Conservation (phyloP, 129 eudicot genomes). For the Arctium lappa region DNA sequence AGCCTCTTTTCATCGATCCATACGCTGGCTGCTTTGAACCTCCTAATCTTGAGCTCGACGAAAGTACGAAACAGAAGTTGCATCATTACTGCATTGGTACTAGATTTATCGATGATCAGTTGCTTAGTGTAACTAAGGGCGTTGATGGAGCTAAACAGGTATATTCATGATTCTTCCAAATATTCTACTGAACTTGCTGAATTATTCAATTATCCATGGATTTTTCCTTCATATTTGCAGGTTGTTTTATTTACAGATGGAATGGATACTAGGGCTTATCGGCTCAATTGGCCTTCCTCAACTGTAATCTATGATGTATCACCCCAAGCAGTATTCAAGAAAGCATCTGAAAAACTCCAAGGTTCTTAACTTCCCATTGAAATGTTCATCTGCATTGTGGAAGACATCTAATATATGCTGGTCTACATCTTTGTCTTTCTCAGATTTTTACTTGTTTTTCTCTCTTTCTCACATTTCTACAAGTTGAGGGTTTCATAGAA, state of each 20-base stretch:
- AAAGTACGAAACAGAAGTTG: conserved; percentile 12
- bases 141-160: conserved; percentile 83
- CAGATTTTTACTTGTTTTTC: too few species aligned
- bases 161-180: background rate
- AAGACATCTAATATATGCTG: background rate
- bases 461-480: too few species aligned
- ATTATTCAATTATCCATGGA: conserved; percentile 12
- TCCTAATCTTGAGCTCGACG: conserved; percentile 17
- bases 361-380: conserved; percentile 34
- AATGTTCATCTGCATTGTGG: background rate
- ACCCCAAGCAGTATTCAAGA: conserved; percentile 51
- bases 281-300: conserved; percentile 79
- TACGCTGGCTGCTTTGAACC: conserved; percentile 74
- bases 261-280: conserved; percentile 87
- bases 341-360: conserved; percentile 59
- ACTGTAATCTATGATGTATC: conserved; percentile 77
- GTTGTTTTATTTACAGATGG: conserved; percentile 96
- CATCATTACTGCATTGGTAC: conserved; percentile 69
- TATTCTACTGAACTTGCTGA: background rate
- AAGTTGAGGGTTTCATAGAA: too few species aligned
- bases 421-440: background rate
- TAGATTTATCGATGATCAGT: conserved; percentile 74
- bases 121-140: conserved; percentile 38
- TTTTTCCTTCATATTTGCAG: conserved; percentile 33
- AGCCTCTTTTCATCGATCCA: conserved; percentile 79